phyloP scores from a whole-genome alignment of 768 basidiomycete genomes.

The Rhodocollybia butyracea region DNA sequence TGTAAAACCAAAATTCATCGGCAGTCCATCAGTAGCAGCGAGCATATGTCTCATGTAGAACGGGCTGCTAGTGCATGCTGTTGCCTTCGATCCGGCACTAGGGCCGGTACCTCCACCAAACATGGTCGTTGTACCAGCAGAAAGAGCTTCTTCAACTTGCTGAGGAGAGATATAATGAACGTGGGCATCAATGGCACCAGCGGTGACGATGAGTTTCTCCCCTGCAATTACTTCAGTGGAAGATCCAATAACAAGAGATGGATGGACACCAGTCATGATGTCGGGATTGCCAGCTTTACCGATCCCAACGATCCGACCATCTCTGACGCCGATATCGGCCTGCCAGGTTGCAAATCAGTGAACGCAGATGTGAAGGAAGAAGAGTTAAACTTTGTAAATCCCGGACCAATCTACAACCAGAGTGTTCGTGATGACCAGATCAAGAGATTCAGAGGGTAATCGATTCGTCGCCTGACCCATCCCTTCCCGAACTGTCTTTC shows the following conservation, averaged over 20 bases:
- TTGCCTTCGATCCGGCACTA: slow-evolving; percentile 84
- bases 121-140: slow-evolving; percentile 86
- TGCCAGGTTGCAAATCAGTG: slow-evolving; percentile 28
- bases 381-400: slow-evolving; percentile 75
- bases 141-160: slow-evolving; percentile 81
- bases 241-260: slow-evolving; percentile 76
- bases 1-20: slow-evolving; percentile 93
- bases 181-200: slow-evolving; percentile 90
- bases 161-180: slow-evolving; percentile 96
- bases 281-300: slow-evolving; percentile 99
- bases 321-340: slow-evolving; percentile 93
- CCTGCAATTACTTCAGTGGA: slow-evolving; percentile 96
- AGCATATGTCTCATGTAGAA: slow-evolving; percentile 93
- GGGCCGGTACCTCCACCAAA: slow-evolving; percentile 97
- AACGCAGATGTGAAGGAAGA: background rate
- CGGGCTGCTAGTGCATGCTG: slow-evolving; percentile 89
- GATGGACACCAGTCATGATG: slow-evolving; percentile 79
- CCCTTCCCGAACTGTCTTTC: slow-evolving; percentile 93
- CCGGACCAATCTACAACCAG: slow-evolving; percentile 93
- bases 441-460: slow-evolving; percentile 65
- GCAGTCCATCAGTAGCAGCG: slow-evolving; percentile 82
- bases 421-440: slow-evolving; percentile 94
- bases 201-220: slow-evolving; percentile 90
- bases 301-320: slow-evolving; percentile 78
- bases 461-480: slow-evolving; percentile 90